Conservation (phyloP, 257 asterid species). For the Solanum ossicruentum region DNA sequence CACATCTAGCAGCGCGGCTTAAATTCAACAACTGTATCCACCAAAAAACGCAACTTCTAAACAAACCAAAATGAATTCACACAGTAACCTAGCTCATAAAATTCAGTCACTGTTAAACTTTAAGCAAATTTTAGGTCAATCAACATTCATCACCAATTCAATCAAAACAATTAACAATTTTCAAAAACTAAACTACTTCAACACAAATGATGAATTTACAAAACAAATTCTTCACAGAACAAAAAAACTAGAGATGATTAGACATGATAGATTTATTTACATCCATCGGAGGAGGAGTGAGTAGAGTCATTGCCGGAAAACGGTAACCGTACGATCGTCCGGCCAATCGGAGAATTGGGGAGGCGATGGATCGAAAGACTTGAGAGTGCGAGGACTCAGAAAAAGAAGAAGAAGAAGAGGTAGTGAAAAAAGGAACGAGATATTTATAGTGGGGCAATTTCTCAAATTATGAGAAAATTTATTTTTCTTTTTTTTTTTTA, state of each 20-base stretch:
- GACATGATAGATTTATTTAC: slow-evolving; percentile 7
- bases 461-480: neutral
- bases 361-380: slow-evolving; percentile 9
- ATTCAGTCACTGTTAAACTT: neutral
- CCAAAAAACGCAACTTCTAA: neutral
- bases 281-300: slow-evolving; percentile 47
- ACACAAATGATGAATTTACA: neutral
- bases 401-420: neutral
- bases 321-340: slow-evolving; percentile 25
- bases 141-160: neutral
- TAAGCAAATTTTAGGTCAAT: neutral
- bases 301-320: slow-evolving; percentile 38
- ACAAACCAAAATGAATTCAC: neutral
- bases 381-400: neutral
- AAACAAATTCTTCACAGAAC: neutral
- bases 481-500: neutral
- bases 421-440: neutral
- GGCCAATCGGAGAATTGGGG: slow-evolving; percentile 2
- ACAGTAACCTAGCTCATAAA: neutral
- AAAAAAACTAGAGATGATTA: neutral
- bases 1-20: neutral
- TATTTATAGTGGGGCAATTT: neutral
- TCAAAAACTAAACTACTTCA: neutral
- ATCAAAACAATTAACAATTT: neutral
- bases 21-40: neutral